Base-by-base conservation (phyloP, 192 early-diverging fungal species). In the Cladochytrium replicatum region DNA sequence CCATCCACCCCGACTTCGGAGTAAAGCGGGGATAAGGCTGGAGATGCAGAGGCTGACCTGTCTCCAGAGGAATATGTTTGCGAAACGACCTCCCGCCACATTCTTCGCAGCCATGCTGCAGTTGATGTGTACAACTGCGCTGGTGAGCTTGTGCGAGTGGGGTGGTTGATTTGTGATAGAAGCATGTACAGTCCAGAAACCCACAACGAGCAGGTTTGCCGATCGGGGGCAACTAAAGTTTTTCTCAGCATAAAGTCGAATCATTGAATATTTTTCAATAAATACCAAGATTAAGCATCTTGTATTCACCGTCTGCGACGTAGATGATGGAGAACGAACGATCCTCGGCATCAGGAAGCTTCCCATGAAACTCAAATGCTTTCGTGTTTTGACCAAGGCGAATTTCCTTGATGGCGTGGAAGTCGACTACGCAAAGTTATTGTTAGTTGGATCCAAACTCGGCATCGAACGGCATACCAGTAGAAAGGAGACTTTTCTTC, bases 331-430 rank as follows among this genome's bases (percentile, higher is more conserved):
- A 58, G 48, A 77, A 77, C 6, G 75, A 39, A 4, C 63, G 42
- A 9, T 77, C 70, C 17, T 74, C 65, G n/a, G 50, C 19, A 23
- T 60, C 65, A 4, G 68, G 50, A 5, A 29, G 23, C 32, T 69
- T 68, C 6, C 67, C 74, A 34, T 71, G 62, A 30, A 67, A 22
- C 32, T 68, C 63, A 46, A 77, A 77, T 4, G 56, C 69, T 41
- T 65, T 62, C 6, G 75, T 77, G 50, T 77, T 73, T 46, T 72
- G 68, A 2, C 75, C 75, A 22, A 77, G 50, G n/a, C 75, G 55
- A 29, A 77, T 71, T 53, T 77, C 75, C n/a, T 57, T 24, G 29
- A 77, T 69, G 28, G 62, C 19, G 32, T 64, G 64, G 3, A 75
- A 41, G 39, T 68, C 60, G 11, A 69, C 72, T 72, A 44, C 9